Evolutionary conservation across 202 grass and related monocot genomes (phyloP), one percentile per base, ranked within the genome.

Genomic region (Dendrocalamus latiflorus): DNA sequence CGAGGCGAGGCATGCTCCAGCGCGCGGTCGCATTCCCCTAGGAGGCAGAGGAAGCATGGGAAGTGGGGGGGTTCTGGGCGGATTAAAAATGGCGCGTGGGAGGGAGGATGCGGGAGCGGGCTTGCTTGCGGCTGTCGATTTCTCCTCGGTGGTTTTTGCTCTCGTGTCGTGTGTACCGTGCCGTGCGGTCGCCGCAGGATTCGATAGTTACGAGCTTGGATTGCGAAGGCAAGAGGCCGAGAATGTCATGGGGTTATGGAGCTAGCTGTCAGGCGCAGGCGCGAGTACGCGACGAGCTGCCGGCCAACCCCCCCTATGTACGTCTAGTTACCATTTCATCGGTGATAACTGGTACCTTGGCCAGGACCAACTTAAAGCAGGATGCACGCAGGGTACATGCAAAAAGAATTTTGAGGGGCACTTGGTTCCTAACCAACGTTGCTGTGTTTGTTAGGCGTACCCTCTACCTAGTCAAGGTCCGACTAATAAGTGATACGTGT

Each of bases 1-100:
- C 90, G 49, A 84, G 84, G 86, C 82, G 83, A 2, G 81, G 86
- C 93, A 93, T 96, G 82, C 38, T 65, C 74, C 54, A 25, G 70
- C 68, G 75, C 80, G 58, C 82, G 34, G 58, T 76, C 59, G 86
- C 90, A 89, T 93, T 95, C 86, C 85, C 86, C 84, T 85, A 82
- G 53, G 67, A 76, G 62, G 72, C 51, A 36, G 79, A 34, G 13
- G 60, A 21, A 9, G 68, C 34, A 25, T n/a, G 62, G 44, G 30
- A 30, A 9, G 58, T 17, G 55, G 3, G 33, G 33, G 33, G 33
- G 4, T 33, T 1, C 33, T 33, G 33, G 33, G 33, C 33, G 33
- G 33, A 33, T 33, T 33, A 9, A 88, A 85, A 81, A 72, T 81
- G 87, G 87, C 87, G 87, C 87, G 82, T 81, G n/a, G 45, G 41